Evolutionary conservation across 305 asterid species (phyloP), one percentile per base, ranked within the genome.

Genomic region (Fraxinus angustifolia): DNA sequence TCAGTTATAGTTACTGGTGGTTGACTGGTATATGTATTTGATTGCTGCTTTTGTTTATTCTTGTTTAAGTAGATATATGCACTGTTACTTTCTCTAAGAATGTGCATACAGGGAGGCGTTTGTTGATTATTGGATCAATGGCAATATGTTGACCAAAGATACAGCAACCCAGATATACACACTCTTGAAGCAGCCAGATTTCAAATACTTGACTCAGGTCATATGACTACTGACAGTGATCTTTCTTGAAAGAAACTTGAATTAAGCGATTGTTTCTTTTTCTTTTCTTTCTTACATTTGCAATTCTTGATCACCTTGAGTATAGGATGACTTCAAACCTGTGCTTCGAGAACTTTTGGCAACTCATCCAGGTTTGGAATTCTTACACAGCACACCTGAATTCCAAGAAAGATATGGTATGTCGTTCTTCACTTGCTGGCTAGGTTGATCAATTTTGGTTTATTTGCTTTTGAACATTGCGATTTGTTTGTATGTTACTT

Each of bases 371-470:
- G 99, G 99, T 81, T 86, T 95, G 88, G 98, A 93, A 85, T 95
- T 95, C 93, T 87, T 95, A 83, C 98, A 94, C 85, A 91, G 95
- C 80, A 95, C 99, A 85, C 98, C 99, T 80, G 99, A 95, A 83
- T 95, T 95, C 89, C 99, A 95, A 88, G 99, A 95, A 90, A 90
- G 99, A 95, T 95, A 95, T 87, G 97, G 99, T 95, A 93, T 71
- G 81, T 53, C 82, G 77, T 84, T 53, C 33, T 62, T 75, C 14
- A 36, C 78, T 45, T 67, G 16, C 81, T 78, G 35, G 11, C 75
- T 3, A 21, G n/a, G 14, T 38, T 2, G n/a, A 45, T 74, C 60
- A 65, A 16, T 40, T 67, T 34, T 12, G 81, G 56, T 53, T 21
- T 78, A 75, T 78, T 75, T 16, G 10, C 70, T 17, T 78, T 68